Evolutionary conservation across 371 early-diverging fungal species (phyloP), one percentile per base, ranked within the genome.

Genomic region (Homolaphlyctis polyrhiza): DNA sequence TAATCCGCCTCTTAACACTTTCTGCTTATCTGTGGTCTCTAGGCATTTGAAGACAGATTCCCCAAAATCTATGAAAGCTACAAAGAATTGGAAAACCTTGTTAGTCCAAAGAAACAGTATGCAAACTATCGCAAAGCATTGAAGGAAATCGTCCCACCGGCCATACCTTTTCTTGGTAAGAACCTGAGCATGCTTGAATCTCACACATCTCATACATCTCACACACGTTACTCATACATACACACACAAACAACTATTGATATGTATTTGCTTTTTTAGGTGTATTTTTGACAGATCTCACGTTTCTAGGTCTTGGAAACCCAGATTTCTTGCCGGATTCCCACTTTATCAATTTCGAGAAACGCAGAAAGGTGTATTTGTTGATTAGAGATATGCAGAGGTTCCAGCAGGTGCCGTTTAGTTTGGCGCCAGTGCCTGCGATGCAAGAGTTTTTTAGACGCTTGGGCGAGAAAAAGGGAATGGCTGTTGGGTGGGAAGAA

Each of bases 261-360:
- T n/a, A n/a, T n/a, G n/a, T n/a, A n/a, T n/a, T 1, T 1, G 52
- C 13, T 8, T 6, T 8, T 4, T 8, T 28, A 78, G 81, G 82
- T n/a, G 79, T 84, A 0, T 79, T 67, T 54, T 62, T 83, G 2
- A 83, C 85, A 23, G 83, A 84, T 59, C 36, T 84, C 33, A 81
- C 85, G 0, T 81, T 84, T 60, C 65, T 78, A 45, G 85, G 83
- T 45, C 67, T 77, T 21, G 85, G 85, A 27, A 84, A 84, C 61
- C 71, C 74, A 1, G 80, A 80, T 47, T 75, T 73, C 58, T 50
- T 84, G 33, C 82, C 82, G 2, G 76, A 81, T 39, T 43, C 68
- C 18, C 58, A 63, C 35, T 66, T 63, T 61, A 78, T 84, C 64
- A 84, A 84, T 62, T 81, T 81, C 60, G 83, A 81, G 8, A 84